Base-by-base conservation (phyloP, 2,329 filamentous ascomycete genomes). In the Aureobasidium sp. region DNA sequence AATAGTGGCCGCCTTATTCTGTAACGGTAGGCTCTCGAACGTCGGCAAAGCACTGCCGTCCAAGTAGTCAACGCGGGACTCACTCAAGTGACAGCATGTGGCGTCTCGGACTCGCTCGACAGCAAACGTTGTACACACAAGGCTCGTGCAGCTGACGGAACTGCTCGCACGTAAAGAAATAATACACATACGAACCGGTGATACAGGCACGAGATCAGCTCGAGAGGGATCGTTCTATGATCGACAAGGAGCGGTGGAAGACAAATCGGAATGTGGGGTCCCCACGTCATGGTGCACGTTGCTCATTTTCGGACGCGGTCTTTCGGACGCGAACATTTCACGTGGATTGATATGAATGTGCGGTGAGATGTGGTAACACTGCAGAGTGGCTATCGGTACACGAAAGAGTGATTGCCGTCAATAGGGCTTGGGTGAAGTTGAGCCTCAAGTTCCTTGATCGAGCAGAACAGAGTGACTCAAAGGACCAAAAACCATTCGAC, bases 261-360 rank as follows among this genome's bases (percentile, higher is more conserved):
- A 59, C 55, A 47, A 24, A 48, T 59, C 55, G 53, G 39, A 57
- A 59, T 59, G 55, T 43, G 55, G 55, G 55, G 55, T 59, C 55
- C 32, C 43, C 55, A 48, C 55, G 55, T 59, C 55, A 59, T 59
- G 32, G 17, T 32, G 41, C 43, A 34, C 27, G 20, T 55, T 55
- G n/a, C 15, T 43, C 26, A 37, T 39, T 20, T 20, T 20, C 20
- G 20, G 20, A 20, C 20, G 20, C 24, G 3, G 7, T 36, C 43
- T 46, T 9, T 46, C 27, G 15, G 27, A 39, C 8, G 55, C 27
- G 43, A 59, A 20, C 55, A 39, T 15, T 59, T 34, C 55, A 59
- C 55, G 55, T 59, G 55, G 43, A 37, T 48, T 29, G 20, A 43
- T 48, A 15, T 29, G 43, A 48, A 57, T 39, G 43, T 37, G 36